Evolutionary conservation across 805 yeast species (phyloP).

Genomic region (Starmerella gropengiesseri): DNA sequence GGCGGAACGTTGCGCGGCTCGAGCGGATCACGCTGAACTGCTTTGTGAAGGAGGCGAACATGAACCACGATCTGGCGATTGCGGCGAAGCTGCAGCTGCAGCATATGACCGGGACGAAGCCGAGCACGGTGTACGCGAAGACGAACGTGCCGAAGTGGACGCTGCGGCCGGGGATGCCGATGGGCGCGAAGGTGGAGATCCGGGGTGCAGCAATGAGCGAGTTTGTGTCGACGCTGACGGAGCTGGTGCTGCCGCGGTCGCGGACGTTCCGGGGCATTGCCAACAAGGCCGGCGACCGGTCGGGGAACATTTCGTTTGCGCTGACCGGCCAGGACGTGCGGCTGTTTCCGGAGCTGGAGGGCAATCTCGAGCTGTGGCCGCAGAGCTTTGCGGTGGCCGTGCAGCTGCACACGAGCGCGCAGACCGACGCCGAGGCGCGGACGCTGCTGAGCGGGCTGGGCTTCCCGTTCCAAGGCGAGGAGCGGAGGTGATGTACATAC

Average conservation of each 20-base stretch:
- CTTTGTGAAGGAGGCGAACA: constrained; percentile 51
- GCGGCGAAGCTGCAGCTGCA: constrained; percentile 72
- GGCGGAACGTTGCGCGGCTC: constrained; percentile 61
- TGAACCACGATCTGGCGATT: constrained; percentile 59
- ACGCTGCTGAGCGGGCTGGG: constrained; percentile 72
- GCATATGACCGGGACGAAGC: constrained; percentile 88
- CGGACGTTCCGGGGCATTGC: constrained; percentile 76
- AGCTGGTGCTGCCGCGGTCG: constrained; percentile 84
- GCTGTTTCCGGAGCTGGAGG: constrained; percentile 87
- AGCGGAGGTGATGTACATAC: not conserved
- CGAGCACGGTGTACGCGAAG: constrained; percentile 59
- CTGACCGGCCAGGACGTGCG: constrained; percentile 63
- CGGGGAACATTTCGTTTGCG: constrained; percentile 81
- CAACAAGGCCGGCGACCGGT: constrained; percentile 66
- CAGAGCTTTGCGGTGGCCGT: constrained; percentile 76
- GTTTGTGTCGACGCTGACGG: constrained; percentile 76
- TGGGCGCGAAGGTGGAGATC: constrained; percentile 79
- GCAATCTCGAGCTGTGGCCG: constrained; percentile 83
- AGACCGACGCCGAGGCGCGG: constrained; percentile 82
- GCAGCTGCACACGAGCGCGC: constrained; percentile 77
- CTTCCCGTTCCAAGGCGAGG: constrained; percentile 53
- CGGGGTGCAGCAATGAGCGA: constrained; percentile 75
- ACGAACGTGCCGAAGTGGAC: constrained; percentile 78
- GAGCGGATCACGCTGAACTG: constrained; percentile 62
- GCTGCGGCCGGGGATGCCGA: constrained; percentile 72